Percentiles rank a stretch among this genome's conserved stretches.
Evolutionary conservation across 345 rosid genomes (phyloP).

Genomic region (Eutrema heterophyllum): DNA sequence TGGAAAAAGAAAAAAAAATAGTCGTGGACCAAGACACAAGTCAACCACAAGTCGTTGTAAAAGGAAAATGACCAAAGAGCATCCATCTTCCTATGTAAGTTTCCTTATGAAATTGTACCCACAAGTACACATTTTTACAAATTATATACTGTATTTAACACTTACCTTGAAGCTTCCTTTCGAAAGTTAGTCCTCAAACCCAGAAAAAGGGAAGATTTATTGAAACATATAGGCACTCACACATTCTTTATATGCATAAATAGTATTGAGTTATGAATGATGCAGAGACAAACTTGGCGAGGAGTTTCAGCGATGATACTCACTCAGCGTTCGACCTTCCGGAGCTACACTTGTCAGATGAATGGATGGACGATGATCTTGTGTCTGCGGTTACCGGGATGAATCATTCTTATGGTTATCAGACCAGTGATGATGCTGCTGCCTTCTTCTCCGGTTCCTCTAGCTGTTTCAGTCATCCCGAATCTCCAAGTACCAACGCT

Average conservation of each 20-base stretch:
- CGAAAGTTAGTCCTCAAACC: not conserved
- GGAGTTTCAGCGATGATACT: constrained; percentile 25
- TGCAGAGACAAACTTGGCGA: constrained; percentile 12
- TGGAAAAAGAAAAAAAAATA: not conserved
- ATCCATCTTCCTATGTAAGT: constrained; percentile 27
- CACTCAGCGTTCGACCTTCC: constrained; percentile 44
- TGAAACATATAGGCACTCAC: not conserved
- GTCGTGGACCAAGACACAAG: constrained; percentile 29
- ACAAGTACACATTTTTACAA: not conserved
- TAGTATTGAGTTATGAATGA: constrained; percentile 13
- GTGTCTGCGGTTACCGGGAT: constrained; percentile 29
- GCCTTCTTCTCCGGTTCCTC: constrained; percentile 29
- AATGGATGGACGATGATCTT: constrained; percentile 51
- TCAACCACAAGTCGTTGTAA: constrained; percentile 28
- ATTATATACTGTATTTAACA: not conserved
- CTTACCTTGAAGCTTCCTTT: constrained; percentile 22
- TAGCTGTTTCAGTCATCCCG: constrained; percentile 23
- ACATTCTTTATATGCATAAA: not conserved
- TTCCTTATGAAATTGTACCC: constrained; percentile 2
- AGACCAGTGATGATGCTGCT: constrained; percentile 21
- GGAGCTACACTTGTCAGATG: constrained; percentile 46
- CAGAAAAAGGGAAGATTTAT: not conserved
- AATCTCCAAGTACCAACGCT: not conserved
- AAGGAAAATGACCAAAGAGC: not conserved
- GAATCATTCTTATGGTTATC: constrained; percentile 36